Conservation (phyloP, 495 filamentous ascomycete species). For the Penicillium angulare region DNA sequence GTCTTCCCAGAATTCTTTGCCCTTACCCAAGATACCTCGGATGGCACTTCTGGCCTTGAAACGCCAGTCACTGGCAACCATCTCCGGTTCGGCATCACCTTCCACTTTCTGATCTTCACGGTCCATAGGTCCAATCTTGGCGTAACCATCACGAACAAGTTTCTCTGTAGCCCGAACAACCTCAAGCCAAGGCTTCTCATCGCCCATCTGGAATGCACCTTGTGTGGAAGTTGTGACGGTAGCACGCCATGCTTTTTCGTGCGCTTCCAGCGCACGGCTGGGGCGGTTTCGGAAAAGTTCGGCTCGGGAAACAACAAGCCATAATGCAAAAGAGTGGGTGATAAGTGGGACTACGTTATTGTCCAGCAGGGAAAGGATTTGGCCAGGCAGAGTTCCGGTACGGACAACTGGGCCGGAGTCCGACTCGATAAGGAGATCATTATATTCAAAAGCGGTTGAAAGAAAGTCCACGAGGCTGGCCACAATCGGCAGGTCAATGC, state of each 20-base stretch:
- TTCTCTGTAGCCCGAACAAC: constrained; percentile 48
- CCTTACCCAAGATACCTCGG: constrained; percentile 75
- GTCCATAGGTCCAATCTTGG: constrained; percentile 42
- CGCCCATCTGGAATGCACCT: constrained; percentile 48
- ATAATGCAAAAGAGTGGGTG: constrained; percentile 72
- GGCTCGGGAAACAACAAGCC: constrained; percentile 70
- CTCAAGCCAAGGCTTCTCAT: constrained; percentile 48
- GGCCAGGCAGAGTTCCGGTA: constrained; percentile 44
- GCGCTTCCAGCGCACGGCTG: constrained; percentile 67
- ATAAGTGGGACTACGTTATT: constrained; percentile 73
- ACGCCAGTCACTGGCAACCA: constrained; percentile 65
- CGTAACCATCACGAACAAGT: constrained; percentile 49
- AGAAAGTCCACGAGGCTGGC: constrained; percentile 68
- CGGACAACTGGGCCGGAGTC: constrained; percentile 31
- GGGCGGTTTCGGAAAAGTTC: constrained; percentile 67
- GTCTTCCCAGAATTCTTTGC: constrained; percentile 79
- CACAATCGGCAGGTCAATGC: constrained; percentile 73
- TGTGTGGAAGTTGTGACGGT: constrained; percentile 51
- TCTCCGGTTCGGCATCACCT: constrained; percentile 31
- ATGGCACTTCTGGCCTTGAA: constrained; percentile 85
- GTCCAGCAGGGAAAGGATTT: constrained; percentile 72
- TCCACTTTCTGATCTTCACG: constrained; percentile 31
- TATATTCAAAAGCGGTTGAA: constrained; percentile 49
- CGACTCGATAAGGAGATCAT: constrained; percentile 31
- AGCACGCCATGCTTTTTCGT: constrained; percentile 88